Percentiles rank a stretch among this genome's conserved stretches.
phyloP scores from a whole-genome alignment of 768 basidiomycete species.

The Cyclocybe aegerita region DNA sequence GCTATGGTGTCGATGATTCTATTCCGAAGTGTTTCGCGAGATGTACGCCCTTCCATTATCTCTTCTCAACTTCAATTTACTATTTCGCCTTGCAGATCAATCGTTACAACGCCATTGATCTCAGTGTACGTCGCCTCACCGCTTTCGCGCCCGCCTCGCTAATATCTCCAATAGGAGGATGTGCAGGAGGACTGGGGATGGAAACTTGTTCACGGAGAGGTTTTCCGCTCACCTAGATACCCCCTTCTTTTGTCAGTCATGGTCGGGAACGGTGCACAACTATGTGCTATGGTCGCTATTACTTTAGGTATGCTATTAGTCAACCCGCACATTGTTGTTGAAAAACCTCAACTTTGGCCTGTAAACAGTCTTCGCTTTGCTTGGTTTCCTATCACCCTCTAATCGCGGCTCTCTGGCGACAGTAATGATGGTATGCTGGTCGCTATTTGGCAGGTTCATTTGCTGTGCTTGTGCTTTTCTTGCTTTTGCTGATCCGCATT shows the following conservation, averaged over 20 bases:
- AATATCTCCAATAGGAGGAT: conserved; percentile 61
- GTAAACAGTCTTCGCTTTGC: conserved; percentile 77
- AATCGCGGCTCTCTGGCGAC: conserved; percentile 94
- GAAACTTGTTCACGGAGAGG: conserved; percentile 97
- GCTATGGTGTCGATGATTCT: conserved; percentile 93
- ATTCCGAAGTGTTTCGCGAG: conserved; percentile 80
- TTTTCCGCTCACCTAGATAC: conserved; percentile 81
- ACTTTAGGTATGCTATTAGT: conserved; percentile 62
- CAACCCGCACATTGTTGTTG: neutral
- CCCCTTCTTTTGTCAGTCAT: conserved; percentile 80
- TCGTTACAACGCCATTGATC: conserved; percentile 93
- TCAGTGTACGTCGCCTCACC: conserved; percentile 56
- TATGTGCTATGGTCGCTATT: conserved; percentile 83
- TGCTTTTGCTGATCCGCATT: conserved; percentile 8
- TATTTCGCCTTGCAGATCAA: conserved; percentile 56
- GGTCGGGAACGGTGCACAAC: conserved; percentile 88
- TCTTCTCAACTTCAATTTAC: conserved; percentile 8
- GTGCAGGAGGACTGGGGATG: conserved; percentile 98
- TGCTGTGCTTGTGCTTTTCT: neutral
- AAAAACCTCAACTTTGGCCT: neutral
- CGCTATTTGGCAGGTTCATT: conserved; percentile 81
- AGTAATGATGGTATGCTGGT: conserved; percentile 93
- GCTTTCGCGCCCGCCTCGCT: neutral
- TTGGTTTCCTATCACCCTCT: conserved; percentile 94
- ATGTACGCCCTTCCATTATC: conserved; percentile 49